Evolutionary conservation across 805 yeast genomes (phyloP).

Genomic region (Pichia sporocuriosa): DNA sequence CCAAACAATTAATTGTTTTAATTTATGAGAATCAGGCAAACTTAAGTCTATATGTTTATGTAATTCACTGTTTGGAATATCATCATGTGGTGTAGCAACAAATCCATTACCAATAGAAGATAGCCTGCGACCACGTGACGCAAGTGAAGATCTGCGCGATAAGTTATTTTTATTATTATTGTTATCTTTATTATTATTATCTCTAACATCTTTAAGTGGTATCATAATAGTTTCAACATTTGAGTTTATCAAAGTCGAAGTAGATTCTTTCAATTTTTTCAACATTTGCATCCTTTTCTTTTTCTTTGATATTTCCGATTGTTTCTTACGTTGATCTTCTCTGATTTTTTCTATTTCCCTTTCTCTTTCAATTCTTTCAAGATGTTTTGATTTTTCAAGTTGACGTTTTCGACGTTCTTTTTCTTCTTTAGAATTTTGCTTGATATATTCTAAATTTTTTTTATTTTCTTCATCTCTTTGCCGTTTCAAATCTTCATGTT

Average conservation of each 20-base stretch:
- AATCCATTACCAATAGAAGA: constrained; percentile 74
- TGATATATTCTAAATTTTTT: constrained; percentile 22
- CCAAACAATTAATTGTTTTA: constrained; percentile 68
- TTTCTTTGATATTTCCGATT: constrained; percentile 1
- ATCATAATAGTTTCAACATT: constrained; percentile 10
- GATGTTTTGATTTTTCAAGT: constrained; percentile 16
- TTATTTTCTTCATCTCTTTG: constrained; percentile 17
- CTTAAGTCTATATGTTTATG: constrained; percentile 55
- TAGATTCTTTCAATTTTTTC: constrained; percentile 8
- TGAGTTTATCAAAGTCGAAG: not conserved
- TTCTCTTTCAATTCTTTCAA: constrained; percentile 11
- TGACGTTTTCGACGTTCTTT: constrained; percentile 12
- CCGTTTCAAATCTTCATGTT: not conserved
- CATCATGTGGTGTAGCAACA: constrained; percentile 58
- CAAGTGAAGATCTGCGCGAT: constrained; percentile 42
- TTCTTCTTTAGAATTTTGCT: constrained; percentile 22
- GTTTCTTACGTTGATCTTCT: constrained; percentile 8
- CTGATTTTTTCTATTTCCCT: constrained; percentile 11
- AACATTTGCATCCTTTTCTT: not conserved
- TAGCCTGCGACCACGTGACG: constrained; percentile 61
- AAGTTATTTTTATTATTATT: not conserved
- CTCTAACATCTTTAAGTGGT: constrained; percentile 12
- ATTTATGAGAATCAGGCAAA: constrained; percentile 64
- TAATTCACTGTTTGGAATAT: constrained; percentile 47
- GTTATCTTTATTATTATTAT: not conserved